These are phyloP conservation scores for Didymella arachidicola DNA, from an alignment of 2,329 filamentous ascomycete genomes.

Conservation along the genomic window DNA sequence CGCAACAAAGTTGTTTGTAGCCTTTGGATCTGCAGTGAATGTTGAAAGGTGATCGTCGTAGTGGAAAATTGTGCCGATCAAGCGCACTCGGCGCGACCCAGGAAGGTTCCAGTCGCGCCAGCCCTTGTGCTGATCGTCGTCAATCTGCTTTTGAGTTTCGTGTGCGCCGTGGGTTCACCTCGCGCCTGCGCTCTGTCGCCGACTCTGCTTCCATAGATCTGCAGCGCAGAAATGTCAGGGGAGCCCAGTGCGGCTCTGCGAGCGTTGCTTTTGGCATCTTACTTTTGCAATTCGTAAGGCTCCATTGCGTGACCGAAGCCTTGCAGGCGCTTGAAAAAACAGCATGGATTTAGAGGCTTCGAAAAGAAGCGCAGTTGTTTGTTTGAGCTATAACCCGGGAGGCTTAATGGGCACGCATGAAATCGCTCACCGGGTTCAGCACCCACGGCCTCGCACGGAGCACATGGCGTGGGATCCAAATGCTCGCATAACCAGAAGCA, in stretches of 20 bases:
- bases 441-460: neutral
- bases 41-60: neutral
- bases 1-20: neutral
- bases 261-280: neutral
- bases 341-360: neutral
- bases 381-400: neutral
- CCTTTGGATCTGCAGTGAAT: neutral
- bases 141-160: slow-evolving; percentile 16
- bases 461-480: slow-evolving; percentile 1
- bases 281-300: neutral
- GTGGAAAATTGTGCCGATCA: neutral
- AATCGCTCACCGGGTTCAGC: neutral
- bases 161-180: slow-evolving; percentile 2
- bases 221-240: slow-evolving; percentile 1
- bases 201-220: neutral
- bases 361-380: neutral
- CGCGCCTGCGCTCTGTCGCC: slow-evolving; percentile 1
- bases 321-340: neutral
- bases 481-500: neutral
- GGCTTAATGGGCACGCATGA: neutral
- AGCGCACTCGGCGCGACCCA: neutral
- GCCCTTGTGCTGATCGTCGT: slow-evolving; percentile 2
- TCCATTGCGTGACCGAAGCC: neutral
- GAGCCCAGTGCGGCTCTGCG: slow-evolving; percentile 9
- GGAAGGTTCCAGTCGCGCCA: neutral